Percentiles rank a stretch among this genome's conserved stretches.
Conservation (phyloP, 495 filamentous ascomycete genomes). For the Hyaloscypha variabilis region DNA sequence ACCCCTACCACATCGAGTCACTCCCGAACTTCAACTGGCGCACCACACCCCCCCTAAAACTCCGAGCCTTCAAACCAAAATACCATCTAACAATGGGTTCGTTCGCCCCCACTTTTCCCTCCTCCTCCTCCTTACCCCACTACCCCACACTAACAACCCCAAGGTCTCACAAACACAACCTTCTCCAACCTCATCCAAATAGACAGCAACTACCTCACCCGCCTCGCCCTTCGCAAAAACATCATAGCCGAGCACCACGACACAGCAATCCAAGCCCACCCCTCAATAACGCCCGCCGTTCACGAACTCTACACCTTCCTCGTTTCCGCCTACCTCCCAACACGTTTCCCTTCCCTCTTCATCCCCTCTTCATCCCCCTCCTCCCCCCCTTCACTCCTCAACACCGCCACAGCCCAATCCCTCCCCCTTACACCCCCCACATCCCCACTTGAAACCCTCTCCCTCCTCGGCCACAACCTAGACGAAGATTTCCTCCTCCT, state of each 20-base stretch:
- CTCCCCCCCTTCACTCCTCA: slow-evolving; percentile 38
- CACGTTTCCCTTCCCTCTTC: slow-evolving; percentile 68
- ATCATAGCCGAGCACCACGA: slow-evolving; percentile 51
- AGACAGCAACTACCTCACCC: slow-evolving; percentile 64
- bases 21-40: slow-evolving; percentile 63
- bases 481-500: slow-evolving; percentile 82
- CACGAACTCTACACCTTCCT: slow-evolving; percentile 69
- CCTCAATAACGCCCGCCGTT: slow-evolving; percentile 50
- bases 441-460: slow-evolving; percentile 36
- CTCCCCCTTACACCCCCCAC: slow-evolving; percentile 43
- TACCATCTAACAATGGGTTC: slow-evolving; percentile 80
- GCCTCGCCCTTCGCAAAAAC: slow-evolving; percentile 54
- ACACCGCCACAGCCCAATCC: slow-evolving; percentile 45
- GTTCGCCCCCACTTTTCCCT: slow-evolving; percentile 38
- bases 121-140: not conserved
- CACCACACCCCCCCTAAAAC: slow-evolving; percentile 57
- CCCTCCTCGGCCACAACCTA: slow-evolving; percentile 58
- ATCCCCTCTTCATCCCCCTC: slow-evolving; percentile 54
- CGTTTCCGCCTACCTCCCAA: slow-evolving; percentile 62
- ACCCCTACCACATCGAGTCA: slow-evolving; percentile 41
- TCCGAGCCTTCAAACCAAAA: slow-evolving; percentile 70
- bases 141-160: not conserved
- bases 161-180: slow-evolving; percentile 40
- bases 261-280: slow-evolving; percentile 47
- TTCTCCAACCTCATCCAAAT: slow-evolving; percentile 66